Evolutionary conservation across 495 filamentous ascomycete genomes (phyloP), one percentile per base, ranked within the genome.

Genomic region (Aspergillus ellipticus): DNA sequence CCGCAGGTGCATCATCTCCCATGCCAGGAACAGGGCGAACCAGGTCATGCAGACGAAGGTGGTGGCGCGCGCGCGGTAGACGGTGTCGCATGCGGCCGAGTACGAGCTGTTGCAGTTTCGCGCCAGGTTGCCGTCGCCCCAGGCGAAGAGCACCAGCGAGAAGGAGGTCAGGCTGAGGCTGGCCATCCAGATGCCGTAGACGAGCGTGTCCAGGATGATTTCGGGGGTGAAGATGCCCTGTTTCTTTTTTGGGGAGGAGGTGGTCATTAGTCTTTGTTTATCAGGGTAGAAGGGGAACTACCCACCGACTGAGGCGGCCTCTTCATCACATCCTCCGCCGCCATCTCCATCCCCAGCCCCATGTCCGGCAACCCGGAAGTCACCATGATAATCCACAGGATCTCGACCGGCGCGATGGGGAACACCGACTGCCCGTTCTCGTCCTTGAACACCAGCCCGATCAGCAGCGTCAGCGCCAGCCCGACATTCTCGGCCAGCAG

Each of bases 351-450:
- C 24, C 87, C 87, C 13, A 90, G 73, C 20, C 87, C 87, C 81
- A 90, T 88, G 58, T 88, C 87, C 13, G 87, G 87, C 35, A 89
- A 74, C 49, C 82, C 82, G 24, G 85, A 88, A 1, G 86, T 89
- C 45, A 88, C 77, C 84, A 90, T 89, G 68, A 89, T 89, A 53
- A 89, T 82, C 86, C 87, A 89, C 8, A 90, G 74, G 56, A 89
- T 88, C 61, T 90, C 83, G 13, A 90, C 85, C 0, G 87, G 87
- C 0, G 87, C 65, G 21, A 90, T 78, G 4, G 87, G 87, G 65
- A 89, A 90, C 9, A 89, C 87, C 1, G 86, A 89, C 20, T 88
- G 72, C 0, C 78, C 72, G 45, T 63, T 70, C 0, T 61, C 51
- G 63, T 91, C 88, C 65, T 89, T 89, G 73, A 91, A 89, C 0